phyloP scores from a whole-genome alignment of 2,329 filamentous ascomycete genomes.

The Calonectria montana region DNA sequence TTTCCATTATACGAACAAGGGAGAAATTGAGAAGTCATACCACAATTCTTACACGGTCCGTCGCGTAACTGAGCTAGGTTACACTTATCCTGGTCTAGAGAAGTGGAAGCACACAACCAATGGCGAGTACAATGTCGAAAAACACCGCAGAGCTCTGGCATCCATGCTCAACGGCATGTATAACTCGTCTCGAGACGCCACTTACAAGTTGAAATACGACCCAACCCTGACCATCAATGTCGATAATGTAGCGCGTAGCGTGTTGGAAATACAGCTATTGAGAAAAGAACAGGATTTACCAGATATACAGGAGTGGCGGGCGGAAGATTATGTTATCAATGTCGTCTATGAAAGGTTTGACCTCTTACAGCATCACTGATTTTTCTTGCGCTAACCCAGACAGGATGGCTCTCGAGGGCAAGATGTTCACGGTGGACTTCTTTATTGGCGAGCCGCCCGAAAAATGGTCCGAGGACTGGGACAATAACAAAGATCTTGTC shows the following conservation, averaged over 20 bases:
- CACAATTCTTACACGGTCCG: neutral
- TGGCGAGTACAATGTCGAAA: neutral
- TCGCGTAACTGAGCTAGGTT: neutral
- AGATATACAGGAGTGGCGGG: too few relatives aligned
- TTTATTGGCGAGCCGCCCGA: neutral
- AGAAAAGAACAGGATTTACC: neutral
- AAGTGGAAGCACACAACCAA: neutral
- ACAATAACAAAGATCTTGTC: neutral
- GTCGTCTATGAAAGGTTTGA: neutral
- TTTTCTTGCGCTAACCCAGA: neutral
- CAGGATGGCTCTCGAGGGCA: neutral
- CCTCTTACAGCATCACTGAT: too few relatives aligned
- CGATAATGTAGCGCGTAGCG: neutral
- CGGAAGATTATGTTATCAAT: constrained; percentile 1
- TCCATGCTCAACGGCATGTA: neutral
- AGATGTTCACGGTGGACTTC: neutral
- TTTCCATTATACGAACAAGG: neutral
- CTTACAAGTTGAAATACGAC: neutral
- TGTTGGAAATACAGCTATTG: neutral
- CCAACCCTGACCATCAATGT: neutral
- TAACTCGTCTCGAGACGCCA: neutral
- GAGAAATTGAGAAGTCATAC: neutral
- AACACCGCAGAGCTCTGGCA: neutral
- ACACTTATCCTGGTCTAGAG: neutral
- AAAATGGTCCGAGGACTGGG: neutral